Evolutionary conservation across 1,284 basidiomycete species (phyloP), one percentile per base, ranked within the genome.

Genomic region (Cryptococcus floricola): DNA sequence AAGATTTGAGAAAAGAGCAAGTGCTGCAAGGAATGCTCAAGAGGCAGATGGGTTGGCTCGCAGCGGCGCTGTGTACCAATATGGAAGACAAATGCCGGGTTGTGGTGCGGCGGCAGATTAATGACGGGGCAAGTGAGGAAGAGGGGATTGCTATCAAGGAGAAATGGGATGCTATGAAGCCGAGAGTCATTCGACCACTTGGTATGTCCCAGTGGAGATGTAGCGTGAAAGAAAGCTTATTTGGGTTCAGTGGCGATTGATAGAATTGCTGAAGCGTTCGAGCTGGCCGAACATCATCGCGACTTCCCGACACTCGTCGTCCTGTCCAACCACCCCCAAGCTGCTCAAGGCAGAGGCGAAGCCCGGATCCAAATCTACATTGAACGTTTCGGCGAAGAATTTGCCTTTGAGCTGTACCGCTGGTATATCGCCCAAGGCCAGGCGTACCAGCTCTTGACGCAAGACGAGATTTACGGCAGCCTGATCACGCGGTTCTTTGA

Each of bases 351-450:
- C 12, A 45, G 45, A 12, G 74, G 75, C 1, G 52, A 64, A 1
- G 67, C 68, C 1, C 65, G 74, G 19, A 63, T 80, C 12, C 73
- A 87, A 65, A 73, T 74, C 4, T 98, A 95, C 74, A 84, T 97
- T 53, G 83, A 88, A 50, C 82, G 80, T 61, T 97, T 89, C 76
- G 84, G 87, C 51, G 84, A 91, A 45, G 84, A 84, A 25, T 99
- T 98, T 67, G 88, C 93, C 0, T 87, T 84, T 25, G 87, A 92
- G 68, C 81, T 98, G 37, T 97, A 92, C 72, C 82, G 85, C 61
- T 97, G 76, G 74, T 81, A 80, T 65, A 75, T 82, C 52, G 79
- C 81, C 47, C 72, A 79, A 37, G 13, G 45, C 13, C 28, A n/a
- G 72, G 75, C 87, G 14, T 82, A 89, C 38, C 81, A 83, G 4